Evolutionary conservation across 352 stramenopile species (phyloP).

Genomic region (Aphanomyces invadans): DNA sequence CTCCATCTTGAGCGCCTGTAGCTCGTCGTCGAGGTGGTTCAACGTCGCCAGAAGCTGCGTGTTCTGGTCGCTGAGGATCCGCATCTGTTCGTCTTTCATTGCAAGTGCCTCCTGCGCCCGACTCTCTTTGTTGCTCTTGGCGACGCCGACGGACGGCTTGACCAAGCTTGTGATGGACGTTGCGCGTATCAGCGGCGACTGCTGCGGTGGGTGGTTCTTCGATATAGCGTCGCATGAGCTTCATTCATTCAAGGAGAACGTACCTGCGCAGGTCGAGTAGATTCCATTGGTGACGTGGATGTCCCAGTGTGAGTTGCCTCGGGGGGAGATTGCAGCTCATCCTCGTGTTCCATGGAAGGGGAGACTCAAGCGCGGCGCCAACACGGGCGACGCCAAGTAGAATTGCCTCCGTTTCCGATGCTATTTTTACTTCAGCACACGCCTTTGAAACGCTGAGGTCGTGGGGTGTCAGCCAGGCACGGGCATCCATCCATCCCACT

Average conservation of each 20-base stretch:
- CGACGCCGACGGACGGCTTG: background rate
- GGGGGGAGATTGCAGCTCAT: no score
- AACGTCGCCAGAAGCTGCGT: conserved; percentile 77
- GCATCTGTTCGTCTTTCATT: conserved; percentile 95
- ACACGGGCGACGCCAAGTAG: background rate
- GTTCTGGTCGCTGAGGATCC: conserved; percentile 92
- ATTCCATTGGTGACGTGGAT: background rate
- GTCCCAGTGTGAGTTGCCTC: no score
- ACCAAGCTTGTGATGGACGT: background rate
- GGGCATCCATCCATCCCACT: no score
- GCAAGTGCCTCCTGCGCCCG: conserved; percentile 85
- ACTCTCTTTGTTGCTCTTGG: conserved; percentile 77
- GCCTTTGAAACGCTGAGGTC: no score
- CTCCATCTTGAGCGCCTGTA: conserved; percentile 46
- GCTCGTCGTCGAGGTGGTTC: conserved; percentile 80
- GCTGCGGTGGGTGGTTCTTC: background rate
- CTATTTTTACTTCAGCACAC: background rate
- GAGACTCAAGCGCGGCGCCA: background rate
- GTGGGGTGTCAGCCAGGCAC: no score
- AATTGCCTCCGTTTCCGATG: background rate
- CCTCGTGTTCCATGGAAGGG: background rate
- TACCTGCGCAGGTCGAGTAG: background rate
- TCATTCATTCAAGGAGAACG: no score
- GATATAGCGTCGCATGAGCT: no score
- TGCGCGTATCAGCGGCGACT: background rate